phyloP scores from a whole-genome alignment of 768 basidiomycete species.

The Dacryopinax primogenitus region DNA sequence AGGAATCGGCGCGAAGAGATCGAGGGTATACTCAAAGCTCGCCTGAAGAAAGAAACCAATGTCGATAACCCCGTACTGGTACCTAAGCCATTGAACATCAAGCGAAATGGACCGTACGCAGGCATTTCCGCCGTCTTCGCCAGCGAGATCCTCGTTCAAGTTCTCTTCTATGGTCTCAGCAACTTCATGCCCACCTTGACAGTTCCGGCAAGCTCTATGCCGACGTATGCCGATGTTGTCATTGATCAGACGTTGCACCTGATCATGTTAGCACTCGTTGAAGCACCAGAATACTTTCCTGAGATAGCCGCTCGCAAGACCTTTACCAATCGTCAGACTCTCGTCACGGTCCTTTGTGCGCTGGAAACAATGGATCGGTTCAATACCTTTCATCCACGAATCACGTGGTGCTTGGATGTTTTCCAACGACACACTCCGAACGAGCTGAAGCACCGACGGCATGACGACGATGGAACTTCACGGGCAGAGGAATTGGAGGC shows the following conservation, averaged over 20 bases:
- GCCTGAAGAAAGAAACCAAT: conserved; percentile 52
- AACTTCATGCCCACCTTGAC: conserved; percentile 43
- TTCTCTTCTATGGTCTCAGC: conserved; percentile 70
- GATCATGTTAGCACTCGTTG: conserved; percentile 69
- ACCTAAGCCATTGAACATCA: conserved; percentile 55
- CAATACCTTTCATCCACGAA: conserved; percentile 54
- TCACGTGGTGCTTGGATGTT: conserved; percentile 59
- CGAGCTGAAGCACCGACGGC: conserved; percentile 42
- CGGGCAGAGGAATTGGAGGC: conserved; percentile 41
- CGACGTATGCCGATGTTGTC: conserved; percentile 75
- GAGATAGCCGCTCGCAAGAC: conserved; percentile 39
- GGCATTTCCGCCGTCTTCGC: conserved; percentile 51
- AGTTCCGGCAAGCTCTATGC: conserved; percentile 44
- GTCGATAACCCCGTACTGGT: conserved; percentile 57
- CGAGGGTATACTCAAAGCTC: conserved; percentile 54
- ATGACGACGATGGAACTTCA: conserved; percentile 29
- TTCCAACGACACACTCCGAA: conserved; percentile 45
- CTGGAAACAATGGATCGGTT: conserved; percentile 64
- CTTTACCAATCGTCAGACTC: conserved; percentile 36
- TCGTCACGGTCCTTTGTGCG: conserved; percentile 59
- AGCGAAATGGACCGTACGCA: conserved; percentile 49
- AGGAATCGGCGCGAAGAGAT: conserved; percentile 89
- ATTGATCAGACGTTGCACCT: conserved; percentile 82
- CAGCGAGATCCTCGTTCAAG: conserved; percentile 57
- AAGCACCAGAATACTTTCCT: conserved; percentile 51